These are phyloP conservation scores for Calonectria honghensis DNA, from an alignment of 2,329 filamentous ascomycete genomes.

Conservation along the genomic window DNA sequence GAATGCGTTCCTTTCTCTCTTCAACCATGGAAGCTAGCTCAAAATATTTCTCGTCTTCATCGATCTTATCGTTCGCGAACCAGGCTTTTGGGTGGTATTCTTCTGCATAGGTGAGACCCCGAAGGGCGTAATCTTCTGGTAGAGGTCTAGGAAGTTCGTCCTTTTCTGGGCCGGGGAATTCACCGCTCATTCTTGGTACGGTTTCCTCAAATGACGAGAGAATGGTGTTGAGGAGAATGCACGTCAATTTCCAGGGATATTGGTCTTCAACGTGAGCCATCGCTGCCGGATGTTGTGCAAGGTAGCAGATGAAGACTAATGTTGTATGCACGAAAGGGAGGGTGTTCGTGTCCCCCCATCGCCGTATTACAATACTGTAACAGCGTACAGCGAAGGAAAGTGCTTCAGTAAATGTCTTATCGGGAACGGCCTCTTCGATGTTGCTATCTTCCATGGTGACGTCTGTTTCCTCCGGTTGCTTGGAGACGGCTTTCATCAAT, in stretches of 20 bases:
- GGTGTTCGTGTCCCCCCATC: conserved; percentile 75
- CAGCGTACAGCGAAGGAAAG: conserved; percentile 66
- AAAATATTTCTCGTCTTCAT: conserved; percentile 81
- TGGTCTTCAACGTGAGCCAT: conserved; percentile 65
- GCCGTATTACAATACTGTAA: conserved; percentile 67
- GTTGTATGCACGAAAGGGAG: conserved; percentile 78
- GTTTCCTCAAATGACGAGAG: conserved; percentile 52
- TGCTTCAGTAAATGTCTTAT: conserved; percentile 59
- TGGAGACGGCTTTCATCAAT: conserved; percentile 64
- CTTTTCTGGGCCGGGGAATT: conserved; percentile 69
- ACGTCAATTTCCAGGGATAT: conserved; percentile 72
- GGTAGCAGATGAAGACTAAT: conserved; percentile 74
- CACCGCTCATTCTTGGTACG: conserved; percentile 61
- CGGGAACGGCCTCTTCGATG: conserved; percentile 50
- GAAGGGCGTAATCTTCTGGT: conserved; percentile 81
- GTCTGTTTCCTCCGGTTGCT: conserved; percentile 55
- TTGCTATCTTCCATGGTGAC: conserved; percentile 50
- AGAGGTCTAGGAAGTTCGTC: conserved; percentile 71
- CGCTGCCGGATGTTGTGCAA: conserved; percentile 64
- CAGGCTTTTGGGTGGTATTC: conserved; percentile 75
- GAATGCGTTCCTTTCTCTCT: conserved; percentile 74
- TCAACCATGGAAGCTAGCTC: conserved; percentile 76
- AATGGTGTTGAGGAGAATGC: conserved; percentile 62
- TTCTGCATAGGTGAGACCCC: conserved; percentile 77
- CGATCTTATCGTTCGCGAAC: conserved; percentile 75